Evolutionary conservation across 2,329 filamentous ascomycete species (phyloP).

Genomic region (Aspergillus texensis): DNA sequence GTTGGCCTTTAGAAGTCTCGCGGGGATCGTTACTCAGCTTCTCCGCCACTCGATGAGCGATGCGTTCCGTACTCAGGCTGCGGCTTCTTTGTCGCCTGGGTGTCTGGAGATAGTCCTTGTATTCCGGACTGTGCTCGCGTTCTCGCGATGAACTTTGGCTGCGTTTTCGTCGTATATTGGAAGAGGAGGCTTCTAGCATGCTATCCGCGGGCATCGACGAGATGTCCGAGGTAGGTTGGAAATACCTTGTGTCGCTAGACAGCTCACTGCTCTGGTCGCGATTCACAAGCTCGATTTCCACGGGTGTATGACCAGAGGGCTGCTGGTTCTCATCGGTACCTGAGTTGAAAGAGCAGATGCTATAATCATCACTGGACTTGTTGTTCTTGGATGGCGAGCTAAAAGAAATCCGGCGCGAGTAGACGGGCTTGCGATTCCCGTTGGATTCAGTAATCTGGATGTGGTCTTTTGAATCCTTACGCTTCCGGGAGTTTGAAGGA

Average conservation of each 20-base stretch:
- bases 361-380: slow-evolving; percentile 61
- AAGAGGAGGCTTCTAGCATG: slow-evolving; percentile 62
- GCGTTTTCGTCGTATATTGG: slow-evolving; percentile 49
- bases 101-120: slow-evolving; percentile 58
- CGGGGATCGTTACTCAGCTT: slow-evolving; percentile 60
- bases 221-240: slow-evolving; percentile 77
- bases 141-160: slow-evolving; percentile 55
- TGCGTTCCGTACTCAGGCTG: slow-evolving; percentile 67
- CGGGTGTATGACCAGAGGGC: slow-evolving; percentile 66
- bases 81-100: slow-evolving; percentile 62
- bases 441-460: slow-evolving; percentile 85
- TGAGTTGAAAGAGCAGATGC: slow-evolving; percentile 74
- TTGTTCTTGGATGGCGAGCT: slow-evolving; percentile 43
- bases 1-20: slow-evolving; percentile 47
- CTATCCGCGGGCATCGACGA: slow-evolving; percentile 79
- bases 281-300: slow-evolving; percentile 85
- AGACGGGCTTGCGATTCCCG: slow-evolving; percentile 70
- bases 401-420: slow-evolving; percentile 69
- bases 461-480: slow-evolving; percentile 65
- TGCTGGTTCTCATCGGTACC: slow-evolving; percentile 79
- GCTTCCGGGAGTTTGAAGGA: slow-evolving; percentile 66
- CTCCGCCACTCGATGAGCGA: slow-evolving; percentile 69
- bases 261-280: slow-evolving; percentile 68
- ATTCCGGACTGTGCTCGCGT: slow-evolving; percentile 26
- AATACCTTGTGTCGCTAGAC: slow-evolving; percentile 64